Base-by-base conservation (phyloP, 2,329 filamentous ascomycete genomes). In the Incumbomyces lentus region DNA sequence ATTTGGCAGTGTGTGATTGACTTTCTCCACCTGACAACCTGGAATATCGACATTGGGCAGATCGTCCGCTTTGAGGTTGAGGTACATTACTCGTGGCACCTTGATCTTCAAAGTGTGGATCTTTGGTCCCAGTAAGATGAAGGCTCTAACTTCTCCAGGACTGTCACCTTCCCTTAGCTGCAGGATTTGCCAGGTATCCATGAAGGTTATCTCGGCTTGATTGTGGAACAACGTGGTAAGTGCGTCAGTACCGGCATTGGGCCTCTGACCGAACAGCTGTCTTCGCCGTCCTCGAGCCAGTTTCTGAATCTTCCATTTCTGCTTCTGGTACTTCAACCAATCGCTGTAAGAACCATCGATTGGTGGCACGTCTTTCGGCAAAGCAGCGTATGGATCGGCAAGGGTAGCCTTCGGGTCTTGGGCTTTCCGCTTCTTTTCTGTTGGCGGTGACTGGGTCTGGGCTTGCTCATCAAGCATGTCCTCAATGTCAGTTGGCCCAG, bases 271-370 rank as follows among this genome's bases (percentile, higher is more conserved):
- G 58, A 98, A 98, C 1, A 98, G 72, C 62, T 98, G 92, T 40
- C 90, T 79, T 53, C 93, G 77, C 36, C 90, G 81, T 50, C 82
- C 75, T 17, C 92, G 80, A 30, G 90, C 88, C 62, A 94, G 84
- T 60, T 88, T 94, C 62, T 99, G 92, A 32, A 96, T 83, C 69
- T 90, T 95, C 92, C 92, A 99, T 66, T 98, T 98, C 68, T 89
- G 80, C 66, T 99, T 99, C 62, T 98, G 92, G 59, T 96, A 96
- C 59, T 84, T 76, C 44, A 99, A 64, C 71, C 94, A 98, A 0
- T 79, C 86, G 14, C 79, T 70, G 56, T 99, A 99, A 64, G 98
- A 84, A 40, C 92, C 80, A 0, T 81, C 85, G 16, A 92, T 84
- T 18, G 76, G 78, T 1, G 92, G 90, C 84, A 95, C 93, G 35